Evolutionary conservation across 441 rosid species (phyloP).

Genomic region (Mallotus japonicus): DNA sequence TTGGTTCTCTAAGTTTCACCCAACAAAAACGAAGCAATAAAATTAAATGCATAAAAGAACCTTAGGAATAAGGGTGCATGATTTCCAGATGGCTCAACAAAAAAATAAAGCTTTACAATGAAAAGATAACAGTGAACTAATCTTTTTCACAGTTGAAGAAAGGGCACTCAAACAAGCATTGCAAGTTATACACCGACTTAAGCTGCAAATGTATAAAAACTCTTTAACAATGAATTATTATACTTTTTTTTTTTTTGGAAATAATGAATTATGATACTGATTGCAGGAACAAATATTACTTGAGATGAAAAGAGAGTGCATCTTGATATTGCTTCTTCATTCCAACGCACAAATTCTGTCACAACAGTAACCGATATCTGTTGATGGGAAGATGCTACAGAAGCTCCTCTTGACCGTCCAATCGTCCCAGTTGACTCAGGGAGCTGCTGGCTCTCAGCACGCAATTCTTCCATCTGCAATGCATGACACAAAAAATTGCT

Average conservation of each 20-base stretch:
- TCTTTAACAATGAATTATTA: not conserved
- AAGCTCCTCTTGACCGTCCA: constrained; percentile 93
- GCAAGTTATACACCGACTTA: not conserved
- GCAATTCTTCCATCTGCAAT: constrained; percentile 86
- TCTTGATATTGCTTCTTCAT: constrained; percentile 98
- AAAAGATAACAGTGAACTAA: not conserved
- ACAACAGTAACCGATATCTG: constrained; percentile 97
- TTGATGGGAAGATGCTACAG: constrained; percentile 77
- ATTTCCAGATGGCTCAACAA: not conserved
- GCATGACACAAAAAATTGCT: constrained; percentile 26
- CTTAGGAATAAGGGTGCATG: not conserved
- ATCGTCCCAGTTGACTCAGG: constrained; percentile 85
- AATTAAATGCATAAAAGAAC: not conserved
- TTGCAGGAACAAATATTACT: constrained; percentile 41
- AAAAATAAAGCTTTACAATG: constrained; percentile 1
- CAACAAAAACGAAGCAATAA: not conserved
- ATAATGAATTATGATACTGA: not conserved
- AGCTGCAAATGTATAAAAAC: not conserved
- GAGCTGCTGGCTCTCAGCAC: constrained; percentile 72
- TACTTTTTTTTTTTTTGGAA: too few relatives aligned
- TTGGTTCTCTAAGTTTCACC: not conserved
- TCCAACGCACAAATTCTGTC: constrained; percentile 97
- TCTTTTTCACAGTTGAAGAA: not conserved
- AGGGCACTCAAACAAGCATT: not conserved
- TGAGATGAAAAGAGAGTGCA: constrained; percentile 88